phyloP scores from a whole-genome alignment of 2,329 filamentous ascomycete genomes.

The Fusarium verrucosum region DNA sequence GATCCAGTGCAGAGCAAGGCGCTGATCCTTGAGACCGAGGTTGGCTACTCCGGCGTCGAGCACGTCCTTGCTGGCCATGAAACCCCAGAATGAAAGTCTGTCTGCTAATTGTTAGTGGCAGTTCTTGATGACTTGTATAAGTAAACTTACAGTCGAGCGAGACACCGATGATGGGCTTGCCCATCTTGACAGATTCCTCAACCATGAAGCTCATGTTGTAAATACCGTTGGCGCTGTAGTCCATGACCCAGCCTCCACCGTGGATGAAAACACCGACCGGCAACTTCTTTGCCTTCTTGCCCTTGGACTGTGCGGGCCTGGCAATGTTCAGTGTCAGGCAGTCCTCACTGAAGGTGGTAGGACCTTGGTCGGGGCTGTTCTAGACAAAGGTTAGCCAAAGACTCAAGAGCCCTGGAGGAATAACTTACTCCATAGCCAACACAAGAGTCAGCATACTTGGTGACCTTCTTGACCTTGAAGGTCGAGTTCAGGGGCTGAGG shows the following conservation, averaged over 20 bases:
- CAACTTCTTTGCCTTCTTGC: slow-evolving; percentile 20
- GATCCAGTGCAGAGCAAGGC: slow-evolving; percentile 59
- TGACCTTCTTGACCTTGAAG: slow-evolving; percentile 27
- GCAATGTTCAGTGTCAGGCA: slow-evolving; percentile 38
- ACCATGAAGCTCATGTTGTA: slow-evolving; percentile 72
- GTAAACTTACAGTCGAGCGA: slow-evolving; percentile 31
- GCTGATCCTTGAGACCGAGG: slow-evolving; percentile 60
- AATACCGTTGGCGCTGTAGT: slow-evolving; percentile 56
- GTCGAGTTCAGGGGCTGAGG: slow-evolving; percentile 24
- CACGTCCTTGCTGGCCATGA: slow-evolving; percentile 57
- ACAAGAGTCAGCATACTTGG: slow-evolving; percentile 40
- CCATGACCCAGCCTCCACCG: slow-evolving; percentile 54
- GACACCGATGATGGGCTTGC: slow-evolving; percentile 36
- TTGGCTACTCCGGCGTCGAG: slow-evolving; percentile 51
- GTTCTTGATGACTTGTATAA: accelerated
- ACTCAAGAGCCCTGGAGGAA: accelerated
- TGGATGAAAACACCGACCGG: slow-evolving; percentile 44
- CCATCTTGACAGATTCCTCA: slow-evolving; percentile 47
- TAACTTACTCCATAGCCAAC: slow-evolving; percentile 37
- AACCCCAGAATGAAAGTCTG: slow-evolving; percentile 52
- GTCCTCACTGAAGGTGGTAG: slow-evolving; percentile 33
- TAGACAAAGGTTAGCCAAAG: background rate
- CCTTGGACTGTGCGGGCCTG: slow-evolving; percentile 16
- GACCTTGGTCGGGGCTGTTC: slow-evolving; percentile 30
- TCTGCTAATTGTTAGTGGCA: background rate